Percentiles rank a stretch among this genome's conserved stretches.
phyloP scores from a whole-genome alignment of 1,139 yeast genomes.

The Nadsonia starkeyi-henricii region DNA sequence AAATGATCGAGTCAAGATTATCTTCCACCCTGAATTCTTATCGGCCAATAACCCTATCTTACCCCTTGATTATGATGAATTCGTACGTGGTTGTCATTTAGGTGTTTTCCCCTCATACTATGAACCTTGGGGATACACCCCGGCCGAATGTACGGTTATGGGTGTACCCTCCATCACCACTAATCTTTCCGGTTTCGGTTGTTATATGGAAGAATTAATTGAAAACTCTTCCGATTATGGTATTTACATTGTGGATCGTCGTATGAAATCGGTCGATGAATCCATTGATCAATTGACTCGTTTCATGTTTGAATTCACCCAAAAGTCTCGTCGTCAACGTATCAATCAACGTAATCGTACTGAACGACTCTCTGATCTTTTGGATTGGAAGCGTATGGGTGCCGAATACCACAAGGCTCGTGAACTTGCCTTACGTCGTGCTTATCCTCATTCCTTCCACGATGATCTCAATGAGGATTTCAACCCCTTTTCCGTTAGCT shows the following conservation, averaged over 20 bases:
- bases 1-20: slow-evolving; percentile 82
- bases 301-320: slow-evolving; percentile 78
- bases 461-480: slow-evolving; percentile 22
- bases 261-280: slow-evolving; percentile 88
- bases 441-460: slow-evolving; percentile 73
- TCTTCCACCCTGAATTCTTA: slow-evolving; percentile 94
- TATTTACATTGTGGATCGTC: slow-evolving; percentile 89
- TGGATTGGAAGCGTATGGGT: slow-evolving; percentile 98
- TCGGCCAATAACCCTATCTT: slow-evolving; percentile 90
- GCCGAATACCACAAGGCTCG: slow-evolving; percentile 92
- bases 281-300: slow-evolving; percentile 82
- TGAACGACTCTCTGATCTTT: slow-evolving; percentile 78
- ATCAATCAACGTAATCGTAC: slow-evolving; percentile 96
- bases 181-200: slow-evolving; percentile 91
- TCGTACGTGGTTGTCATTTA: slow-evolving; percentile 94
- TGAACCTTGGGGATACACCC: slow-evolving; percentile 99
- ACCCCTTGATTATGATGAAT: slow-evolving; percentile 90
- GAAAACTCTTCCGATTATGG: slow-evolving; percentile 94
- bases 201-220: slow-evolving; percentile 95
- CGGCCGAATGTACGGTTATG: slow-evolving; percentile 99
- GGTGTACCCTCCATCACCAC: slow-evolving; percentile 98
- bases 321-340: slow-evolving; percentile 89
- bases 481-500: slow-evolving; percentile 41
- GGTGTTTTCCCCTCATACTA: slow-evolving; percentile 98
- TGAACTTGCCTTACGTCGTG: slow-evolving; percentile 79